Evolutionary conservation across 371 early-diverging fungal species (phyloP), one percentile per base, ranked within the genome.

Genomic region (Ordospora colligata): DNA sequence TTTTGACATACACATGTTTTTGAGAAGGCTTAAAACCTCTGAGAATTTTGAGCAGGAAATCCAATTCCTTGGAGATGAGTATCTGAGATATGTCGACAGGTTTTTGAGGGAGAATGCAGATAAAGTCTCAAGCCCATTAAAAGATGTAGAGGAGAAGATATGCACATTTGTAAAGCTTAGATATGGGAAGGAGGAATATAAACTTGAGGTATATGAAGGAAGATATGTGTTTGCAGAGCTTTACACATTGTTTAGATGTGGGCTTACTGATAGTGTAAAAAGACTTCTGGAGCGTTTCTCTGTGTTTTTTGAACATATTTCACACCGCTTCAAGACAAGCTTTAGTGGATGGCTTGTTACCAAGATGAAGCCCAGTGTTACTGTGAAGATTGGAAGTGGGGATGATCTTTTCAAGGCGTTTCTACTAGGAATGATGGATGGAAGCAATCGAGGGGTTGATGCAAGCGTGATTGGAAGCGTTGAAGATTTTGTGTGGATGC

Each of bases 171-270:
- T 73, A 5, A 73, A 75, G 63, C 43, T 82, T 27, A 76, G 73
- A 49, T 82, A 65, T 37, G 71, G 42, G 46, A 52, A 58, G 27
- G 74, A 74, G 11, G 80, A 77, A 44, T 79, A 69, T 42, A 51
- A 66, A 17, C 58, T 82, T 11, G 77, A 76, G 45, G 75, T 77
- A 12, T 82, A 68, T 66, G 82, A 82, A 63, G 77, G 71, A 1
- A 50, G 75, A 52, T 82, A 77, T 49, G 23, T 82, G 17, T 82
- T 74, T 75, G 82, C 80, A 14, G 82, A 82, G 67, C 19, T 77
- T 1, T 82, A 74, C 47, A 54, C 69, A 21, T 52, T 75, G 27
- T 69, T 76, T 12, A 76, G 82, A 73, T 72, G 80, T 40, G 82
- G 82, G 7, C 17, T 52, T 19, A 1, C 21, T 19, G 73, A 67